phyloP scores from a whole-genome alignment of 495 filamentous ascomycete genomes.

The Pseudevernia furfuracea region DNA sequence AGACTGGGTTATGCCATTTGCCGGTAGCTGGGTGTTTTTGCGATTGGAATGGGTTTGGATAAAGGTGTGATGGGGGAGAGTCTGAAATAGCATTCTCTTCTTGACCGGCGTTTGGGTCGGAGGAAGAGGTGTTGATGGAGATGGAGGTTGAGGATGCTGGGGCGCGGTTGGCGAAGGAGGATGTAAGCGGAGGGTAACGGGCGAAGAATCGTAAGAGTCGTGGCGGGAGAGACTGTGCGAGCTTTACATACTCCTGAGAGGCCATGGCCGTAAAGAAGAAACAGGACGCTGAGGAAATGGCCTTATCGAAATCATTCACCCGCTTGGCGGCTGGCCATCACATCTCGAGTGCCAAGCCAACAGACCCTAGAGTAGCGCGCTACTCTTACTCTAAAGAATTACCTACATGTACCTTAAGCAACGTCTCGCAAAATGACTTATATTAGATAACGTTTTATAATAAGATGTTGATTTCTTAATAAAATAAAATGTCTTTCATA shows the following conservation, averaged over 20 bases:
- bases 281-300: background rate
- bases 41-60: slow-evolving; percentile 67
- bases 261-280: slow-evolving; percentile 4
- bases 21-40: slow-evolving; percentile 63
- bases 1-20: slow-evolving; percentile 71
- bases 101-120: slow-evolving; percentile 24
- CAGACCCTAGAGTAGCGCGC: too few species aligned
- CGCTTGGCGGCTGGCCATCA: background rate
- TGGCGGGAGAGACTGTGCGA: slow-evolving; percentile 60
- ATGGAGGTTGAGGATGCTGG: slow-evolving; percentile 31
- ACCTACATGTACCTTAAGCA: too few species aligned
- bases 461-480: too few species aligned
- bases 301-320: background rate
- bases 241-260: slow-evolving; percentile 43
- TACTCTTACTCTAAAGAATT: too few species aligned
- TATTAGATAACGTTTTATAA: too few species aligned
- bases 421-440: too few species aligned
- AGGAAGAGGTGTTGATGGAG: slow-evolving; percentile 31
- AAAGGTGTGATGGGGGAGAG: slow-evolving; percentile 32
- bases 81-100: slow-evolving; percentile 14
- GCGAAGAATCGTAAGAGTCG: slow-evolving; percentile 83
- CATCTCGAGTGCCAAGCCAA: too few species aligned
- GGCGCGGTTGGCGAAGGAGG: slow-evolving; percentile 36
- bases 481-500: too few species aligned
- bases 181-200: slow-evolving; percentile 63